phyloP scores from a whole-genome alignment of 2,329 filamentous ascomycete genomes.

The Amesomyces nigricolor region DNA sequence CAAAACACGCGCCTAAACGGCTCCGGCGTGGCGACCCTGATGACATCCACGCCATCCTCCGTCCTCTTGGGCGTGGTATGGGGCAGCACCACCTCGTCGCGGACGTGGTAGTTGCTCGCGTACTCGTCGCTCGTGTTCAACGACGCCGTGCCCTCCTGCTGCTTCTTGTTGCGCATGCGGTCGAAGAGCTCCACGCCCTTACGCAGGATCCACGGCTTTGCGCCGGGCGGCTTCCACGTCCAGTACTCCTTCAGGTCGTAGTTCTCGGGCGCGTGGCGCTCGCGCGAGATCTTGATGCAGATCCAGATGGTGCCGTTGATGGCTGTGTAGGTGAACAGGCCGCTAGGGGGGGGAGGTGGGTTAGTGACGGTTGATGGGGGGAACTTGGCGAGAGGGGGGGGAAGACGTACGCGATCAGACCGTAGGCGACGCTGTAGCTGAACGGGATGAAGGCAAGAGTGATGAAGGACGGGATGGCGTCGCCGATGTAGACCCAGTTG shows the following conservation, averaged over 20 bases:
- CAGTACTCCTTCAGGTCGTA: constrained; percentile 53
- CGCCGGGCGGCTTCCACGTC: constrained; percentile 47
- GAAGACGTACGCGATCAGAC: constrained; percentile 61
- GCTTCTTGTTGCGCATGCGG: constrained; percentile 13
- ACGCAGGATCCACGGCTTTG: constrained; percentile 44
- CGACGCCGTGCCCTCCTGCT: constrained; percentile 6
- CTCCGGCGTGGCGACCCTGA: background rate
- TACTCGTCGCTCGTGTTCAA: constrained; percentile 12
- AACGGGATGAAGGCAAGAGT: constrained; percentile 72
- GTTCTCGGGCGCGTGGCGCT: constrained; percentile 42
- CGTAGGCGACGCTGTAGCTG: constrained; percentile 73
- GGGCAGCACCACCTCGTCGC: background rate
- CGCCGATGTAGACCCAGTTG: constrained; percentile 72
- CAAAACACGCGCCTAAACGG: constrained; percentile 5
- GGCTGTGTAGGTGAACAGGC: constrained; percentile 49
- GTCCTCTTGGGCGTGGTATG: background rate
- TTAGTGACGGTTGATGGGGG: too few species aligned
- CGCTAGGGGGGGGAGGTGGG: constrained; percentile 31
- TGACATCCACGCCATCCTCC: background rate
- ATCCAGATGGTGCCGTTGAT: constrained; percentile 45
- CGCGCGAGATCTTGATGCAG: constrained; percentile 40
- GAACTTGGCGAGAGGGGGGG: too few species aligned
- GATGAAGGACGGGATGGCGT: constrained; percentile 69
- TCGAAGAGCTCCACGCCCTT: constrained; percentile 22
- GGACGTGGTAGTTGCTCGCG: too few species aligned